phyloP scores from a whole-genome alignment of 768 basidiomycete genomes.

The Megacollybia marginata region DNA sequence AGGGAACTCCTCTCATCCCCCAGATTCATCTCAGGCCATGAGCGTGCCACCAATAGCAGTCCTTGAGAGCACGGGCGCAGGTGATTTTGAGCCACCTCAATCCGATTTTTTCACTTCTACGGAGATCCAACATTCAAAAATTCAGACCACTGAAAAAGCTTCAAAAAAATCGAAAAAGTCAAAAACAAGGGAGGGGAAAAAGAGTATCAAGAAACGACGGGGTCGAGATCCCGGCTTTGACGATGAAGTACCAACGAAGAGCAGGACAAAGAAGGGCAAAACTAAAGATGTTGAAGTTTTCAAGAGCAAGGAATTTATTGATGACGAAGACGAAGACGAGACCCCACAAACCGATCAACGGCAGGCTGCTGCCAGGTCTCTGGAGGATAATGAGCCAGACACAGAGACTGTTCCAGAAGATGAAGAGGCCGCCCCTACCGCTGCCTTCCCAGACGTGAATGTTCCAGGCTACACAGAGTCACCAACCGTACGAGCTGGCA shows the following conservation, averaged over 20 bases:
- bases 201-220: slow-evolving; percentile 15
- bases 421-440: neutral
- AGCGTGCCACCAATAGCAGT: too few species aligned
- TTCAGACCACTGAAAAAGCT: slow-evolving; percentile 8
- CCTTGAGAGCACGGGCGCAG: too few species aligned
- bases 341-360: slow-evolving; percentile 3
- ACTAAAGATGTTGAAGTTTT: slow-evolving; percentile 24
- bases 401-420: neutral
- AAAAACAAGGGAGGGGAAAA: slow-evolving; percentile 17
- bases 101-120: neutral
- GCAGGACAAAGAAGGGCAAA: slow-evolving; percentile 25
- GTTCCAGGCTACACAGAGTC: neutral
- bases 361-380: neutral
- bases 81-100: too few species aligned
- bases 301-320: slow-evolving; percentile 38
- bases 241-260: slow-evolving; percentile 13
- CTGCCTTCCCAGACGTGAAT: neutral
- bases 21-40: too few species aligned
- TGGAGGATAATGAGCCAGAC: neutral
- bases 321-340: slow-evolving; percentile 24
- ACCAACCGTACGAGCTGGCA: neutral
- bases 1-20: too few species aligned
- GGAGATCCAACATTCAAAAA: neutral
- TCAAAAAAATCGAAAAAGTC: slow-evolving; percentile 12
- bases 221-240: slow-evolving; percentile 9